These are phyloP conservation scores for Filosporella fistucella DNA, from an alignment of 495 filamentous ascomycete genomes.

Conservation along the genomic window DNA sequence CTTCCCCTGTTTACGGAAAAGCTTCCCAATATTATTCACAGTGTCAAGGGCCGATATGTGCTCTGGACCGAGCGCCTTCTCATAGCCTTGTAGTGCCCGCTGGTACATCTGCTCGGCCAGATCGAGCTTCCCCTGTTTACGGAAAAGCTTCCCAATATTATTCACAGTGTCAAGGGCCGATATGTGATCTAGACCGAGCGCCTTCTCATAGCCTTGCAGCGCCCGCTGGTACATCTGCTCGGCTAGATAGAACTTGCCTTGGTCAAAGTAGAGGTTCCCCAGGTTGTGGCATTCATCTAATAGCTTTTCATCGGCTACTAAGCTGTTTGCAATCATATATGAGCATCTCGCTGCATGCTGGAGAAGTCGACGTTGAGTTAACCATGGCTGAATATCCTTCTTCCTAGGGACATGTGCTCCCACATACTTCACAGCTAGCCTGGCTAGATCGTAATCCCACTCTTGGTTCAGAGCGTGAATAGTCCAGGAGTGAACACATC, in stretches of 20 bases:
- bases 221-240: constrained; percentile 33
- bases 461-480: constrained; percentile 28
- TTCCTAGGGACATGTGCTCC: constrained; percentile 19
- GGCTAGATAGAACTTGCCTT: constrained; percentile 28
- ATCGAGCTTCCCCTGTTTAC: constrained; percentile 25
- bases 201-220: constrained; percentile 34
- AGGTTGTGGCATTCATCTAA: constrained; percentile 13
- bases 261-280: constrained; percentile 26
- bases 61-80: constrained; percentile 33
- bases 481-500: constrained; percentile 36
- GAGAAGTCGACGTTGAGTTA: constrained; percentile 32
- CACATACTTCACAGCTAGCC: constrained; percentile 23
- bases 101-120: constrained; percentile 32
- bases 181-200: constrained; percentile 32
- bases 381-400: constrained; percentile 24
- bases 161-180: constrained; percentile 31
- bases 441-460: constrained; percentile 23
- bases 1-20: constrained; percentile 24
- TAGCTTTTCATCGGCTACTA: constrained; percentile 10
- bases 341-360: constrained; percentile 31
- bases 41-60: constrained; percentile 32
- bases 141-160: constrained; percentile 28
- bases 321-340: constrained; percentile 15
- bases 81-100: constrained; percentile 31
- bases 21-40: constrained; percentile 23